phyloP scores from a whole-genome alignment of 1,284 basidiomycete species.

The Rhodotorula glutinis region DNA sequence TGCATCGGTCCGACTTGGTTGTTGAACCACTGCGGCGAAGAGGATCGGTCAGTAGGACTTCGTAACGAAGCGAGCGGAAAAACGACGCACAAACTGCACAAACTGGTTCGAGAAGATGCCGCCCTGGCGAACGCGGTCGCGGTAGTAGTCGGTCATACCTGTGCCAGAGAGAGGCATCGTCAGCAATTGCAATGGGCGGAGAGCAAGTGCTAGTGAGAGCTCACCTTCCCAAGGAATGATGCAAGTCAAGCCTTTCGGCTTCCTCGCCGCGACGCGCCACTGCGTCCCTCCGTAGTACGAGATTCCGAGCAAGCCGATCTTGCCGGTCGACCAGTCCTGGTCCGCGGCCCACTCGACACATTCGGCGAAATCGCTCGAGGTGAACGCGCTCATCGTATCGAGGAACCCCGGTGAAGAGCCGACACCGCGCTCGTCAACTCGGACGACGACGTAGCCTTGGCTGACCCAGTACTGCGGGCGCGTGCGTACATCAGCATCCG shows the following conservation, averaged over 20 bases:
- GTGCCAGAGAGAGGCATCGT: background rate
- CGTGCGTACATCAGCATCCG: background rate
- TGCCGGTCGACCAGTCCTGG: constrained; percentile 48
- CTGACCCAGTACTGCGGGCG: constrained; percentile 43
- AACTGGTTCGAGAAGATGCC: constrained; percentile 47
- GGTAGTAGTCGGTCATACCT: constrained; percentile 48
- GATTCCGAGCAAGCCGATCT: constrained; percentile 47
- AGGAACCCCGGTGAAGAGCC: constrained; percentile 45
- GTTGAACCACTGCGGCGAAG: constrained; percentile 41
- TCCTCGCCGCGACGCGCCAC: constrained; percentile 48
- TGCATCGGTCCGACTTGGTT: constrained; percentile 46
- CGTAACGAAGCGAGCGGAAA: background rate
- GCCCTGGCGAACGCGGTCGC: constrained; percentile 46
- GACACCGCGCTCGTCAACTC: constrained; percentile 47
- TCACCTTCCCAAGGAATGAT: constrained; percentile 48
- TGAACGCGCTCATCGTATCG: constrained; percentile 46
- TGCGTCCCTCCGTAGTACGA: constrained; percentile 48
- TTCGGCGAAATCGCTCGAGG: constrained; percentile 45
- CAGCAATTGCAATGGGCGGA: background rate
- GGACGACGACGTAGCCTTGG: constrained; percentile 47
- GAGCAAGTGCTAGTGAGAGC: background rate
- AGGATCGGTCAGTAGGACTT: background rate
- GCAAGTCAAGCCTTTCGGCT: constrained; percentile 47
- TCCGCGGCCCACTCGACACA: constrained; percentile 47
- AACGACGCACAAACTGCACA: constrained; percentile 32